phyloP scores from a whole-genome alignment of 257 asterid genomes.

The Penstemon eatonii region DNA sequence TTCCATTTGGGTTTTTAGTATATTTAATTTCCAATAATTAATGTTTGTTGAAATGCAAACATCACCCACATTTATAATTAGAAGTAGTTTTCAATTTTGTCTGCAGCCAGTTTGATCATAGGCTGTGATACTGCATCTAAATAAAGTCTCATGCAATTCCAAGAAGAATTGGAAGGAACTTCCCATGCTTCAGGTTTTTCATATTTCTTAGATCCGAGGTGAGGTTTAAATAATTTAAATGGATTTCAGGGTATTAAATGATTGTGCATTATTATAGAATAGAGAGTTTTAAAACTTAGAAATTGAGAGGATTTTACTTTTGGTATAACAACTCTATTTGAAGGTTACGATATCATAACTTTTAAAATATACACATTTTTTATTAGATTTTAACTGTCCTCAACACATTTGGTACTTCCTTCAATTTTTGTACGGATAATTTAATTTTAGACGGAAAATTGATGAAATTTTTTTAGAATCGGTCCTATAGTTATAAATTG shows the following conservation, averaged over 20 bases:
- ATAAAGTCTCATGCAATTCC: conserved; percentile 22
- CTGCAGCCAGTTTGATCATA: conserved; percentile 26
- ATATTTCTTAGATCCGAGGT: neutral
- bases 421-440: no score
- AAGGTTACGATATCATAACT: no score
- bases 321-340: no score
- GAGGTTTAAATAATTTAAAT: conserved; percentile 16
- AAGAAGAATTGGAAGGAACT: conserved; percentile 26
- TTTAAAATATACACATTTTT: no score
- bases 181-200: neutral
- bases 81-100: conserved; percentile 14
- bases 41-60: conserved; percentile 28
- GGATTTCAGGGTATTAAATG: neutral
- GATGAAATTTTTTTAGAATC: no score
- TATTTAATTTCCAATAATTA: conserved; percentile 6
- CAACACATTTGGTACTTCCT: no score
- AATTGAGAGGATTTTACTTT: no score
- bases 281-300: no score
- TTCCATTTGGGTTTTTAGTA: conserved; percentile 21
- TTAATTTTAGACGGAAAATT: no score
- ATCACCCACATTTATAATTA: conserved; percentile 19
- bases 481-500: no score
- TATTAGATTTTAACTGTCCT: no score
- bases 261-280: no score
- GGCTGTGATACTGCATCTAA: neutral